Evolutionary conservation across 257 asterid species (phyloP).

Genomic region (Petrea volubilis): DNA sequence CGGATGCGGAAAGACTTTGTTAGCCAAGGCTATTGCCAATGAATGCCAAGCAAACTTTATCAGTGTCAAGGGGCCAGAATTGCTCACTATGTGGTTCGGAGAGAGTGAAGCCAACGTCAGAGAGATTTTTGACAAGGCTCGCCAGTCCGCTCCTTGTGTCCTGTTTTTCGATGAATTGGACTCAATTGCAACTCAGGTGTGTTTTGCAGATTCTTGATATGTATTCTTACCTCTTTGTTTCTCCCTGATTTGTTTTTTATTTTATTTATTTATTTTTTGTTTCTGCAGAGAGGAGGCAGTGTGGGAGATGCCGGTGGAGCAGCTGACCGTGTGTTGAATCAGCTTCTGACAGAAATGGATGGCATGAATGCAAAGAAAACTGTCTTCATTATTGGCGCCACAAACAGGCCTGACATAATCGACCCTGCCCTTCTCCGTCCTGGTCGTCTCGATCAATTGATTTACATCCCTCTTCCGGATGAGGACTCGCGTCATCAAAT

Average conservation of each 20-base stretch:
- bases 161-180: slow-evolving; percentile 72
- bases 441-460: slow-evolving; percentile 65
- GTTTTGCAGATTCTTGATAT: background rate
- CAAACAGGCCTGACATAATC: slow-evolving; percentile 65
- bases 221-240: background rate
- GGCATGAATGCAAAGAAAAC: slow-evolving; percentile 71
- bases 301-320: slow-evolving; percentile 70
- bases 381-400: slow-evolving; percentile 68
- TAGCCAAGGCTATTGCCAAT: slow-evolving; percentile 73
- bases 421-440: slow-evolving; percentile 69
- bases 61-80: slow-evolving; percentile 63
- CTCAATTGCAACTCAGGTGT: slow-evolving; percentile 74
- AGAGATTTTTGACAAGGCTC: slow-evolving; percentile 67
- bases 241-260: background rate
- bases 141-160: slow-evolving; percentile 79
- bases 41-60: slow-evolving; percentile 71
- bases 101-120: slow-evolving; percentile 75
- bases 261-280: background rate
- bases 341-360: slow-evolving; percentile 65
- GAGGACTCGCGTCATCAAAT: slow-evolving; percentile 58
- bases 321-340: slow-evolving; percentile 63
- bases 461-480: slow-evolving; percentile 67
- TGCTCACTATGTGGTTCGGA: slow-evolving; percentile 76
- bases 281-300: slow-evolving; percentile 66
- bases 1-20: slow-evolving; percentile 65